Conservation (phyloP, 1,284 basidiomycete genomes). For the Trichosporon ovoides region DNA sequence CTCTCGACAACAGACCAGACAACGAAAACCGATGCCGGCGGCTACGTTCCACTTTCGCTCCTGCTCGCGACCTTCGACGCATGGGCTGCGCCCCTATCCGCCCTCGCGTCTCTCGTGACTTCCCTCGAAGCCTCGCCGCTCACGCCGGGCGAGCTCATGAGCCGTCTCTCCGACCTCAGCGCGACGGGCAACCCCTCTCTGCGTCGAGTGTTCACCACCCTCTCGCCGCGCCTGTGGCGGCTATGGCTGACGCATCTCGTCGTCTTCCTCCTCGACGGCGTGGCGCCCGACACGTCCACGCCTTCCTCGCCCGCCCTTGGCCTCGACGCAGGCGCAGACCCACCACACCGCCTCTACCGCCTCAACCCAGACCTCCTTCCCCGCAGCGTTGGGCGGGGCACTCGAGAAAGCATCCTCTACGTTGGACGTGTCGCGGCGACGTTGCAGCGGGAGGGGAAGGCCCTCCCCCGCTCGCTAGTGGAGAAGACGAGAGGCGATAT, state of each 20-base stretch:
- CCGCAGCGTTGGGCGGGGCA: constrained; percentile 62
- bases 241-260: constrained; percentile 73
- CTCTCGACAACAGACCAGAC: too few species aligned
- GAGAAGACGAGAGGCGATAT: constrained; percentile 61
- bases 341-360: constrained; percentile 37
- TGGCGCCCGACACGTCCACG: constrained; percentile 30
- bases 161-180: constrained; percentile 63
- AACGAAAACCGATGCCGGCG: too few species aligned
- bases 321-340: constrained; percentile 53
- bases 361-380: constrained; percentile 65
- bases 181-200: constrained; percentile 70
- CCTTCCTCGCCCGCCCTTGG: constrained; percentile 53
- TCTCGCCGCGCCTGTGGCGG: constrained; percentile 66
- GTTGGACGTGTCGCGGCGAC: constrained; percentile 80
- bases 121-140: constrained; percentile 56
- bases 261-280: constrained; percentile 71
- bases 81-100: constrained; percentile 77
- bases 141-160: constrained; percentile 69
- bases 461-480: constrained; percentile 63
- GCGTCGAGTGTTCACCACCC: constrained; percentile 59
- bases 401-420: constrained; percentile 75
- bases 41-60: constrained; percentile 72
- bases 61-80: constrained; percentile 71
- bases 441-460: constrained; percentile 68
- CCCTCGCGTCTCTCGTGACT: constrained; percentile 60